Evolutionary conservation across 2,329 filamentous ascomycete species (phyloP), one percentile per base, ranked within the genome.

Genomic region (Monilinia fructicola): DNA sequence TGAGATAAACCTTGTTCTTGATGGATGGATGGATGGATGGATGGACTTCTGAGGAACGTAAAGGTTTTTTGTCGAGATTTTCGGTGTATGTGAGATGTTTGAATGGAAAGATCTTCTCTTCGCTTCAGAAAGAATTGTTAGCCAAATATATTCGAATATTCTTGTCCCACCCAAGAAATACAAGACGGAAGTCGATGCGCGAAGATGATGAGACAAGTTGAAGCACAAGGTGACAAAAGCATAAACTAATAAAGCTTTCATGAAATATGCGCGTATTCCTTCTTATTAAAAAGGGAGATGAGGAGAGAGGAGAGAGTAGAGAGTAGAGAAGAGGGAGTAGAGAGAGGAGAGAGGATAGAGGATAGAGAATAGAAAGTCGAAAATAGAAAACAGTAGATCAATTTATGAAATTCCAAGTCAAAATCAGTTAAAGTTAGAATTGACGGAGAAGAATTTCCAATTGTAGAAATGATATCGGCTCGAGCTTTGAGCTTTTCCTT

Each of bases 111-210:
- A 68, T 72, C 69, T 70, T 73, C 52, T 54, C 40, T 66, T 67
- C 67, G 73, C 73, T 74, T 75, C 69, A 73, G 70, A 71, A 69
- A 69, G 67, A 64, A 73, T 69, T 53, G 70, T 75, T 73, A 75
- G 73, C 70, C 68, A 67, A 71, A 64, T 53, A 67, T 68, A 67
- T 68, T 59, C 35, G 28, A 64, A 63, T 58, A 60, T 31, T 42
- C 11, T 50, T 40, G 64, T 60, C 64, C 35, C 46, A 65, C 58
- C 63, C 46, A 66, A 35, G 38, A 48, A 35, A 48, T 44, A 62
- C 42, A 55, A 55, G 46, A 59, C 52, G 56, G 65, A 71, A 63
- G 67, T 68, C 55, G 61, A 70, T 63, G 70, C 64, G 70, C 68
- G 53, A 58, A 69, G 53, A 67, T 74, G 72, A 74, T 74, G 71